Conservation (phyloP, 495 filamentous ascomycete species). For the Aspergillus ostianus region DNA sequence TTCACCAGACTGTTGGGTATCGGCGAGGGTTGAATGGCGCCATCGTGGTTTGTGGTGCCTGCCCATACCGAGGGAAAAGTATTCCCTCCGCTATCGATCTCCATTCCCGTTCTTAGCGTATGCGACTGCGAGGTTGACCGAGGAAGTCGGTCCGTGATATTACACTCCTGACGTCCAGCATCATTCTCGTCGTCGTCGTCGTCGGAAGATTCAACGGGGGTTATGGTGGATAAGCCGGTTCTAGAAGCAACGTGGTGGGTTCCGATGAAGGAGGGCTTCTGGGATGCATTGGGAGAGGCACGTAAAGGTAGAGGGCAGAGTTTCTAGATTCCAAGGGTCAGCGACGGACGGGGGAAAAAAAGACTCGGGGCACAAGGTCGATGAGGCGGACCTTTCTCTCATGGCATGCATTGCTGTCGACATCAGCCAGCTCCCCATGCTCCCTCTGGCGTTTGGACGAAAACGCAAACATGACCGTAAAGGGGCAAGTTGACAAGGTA, state of each 20-base stretch:
- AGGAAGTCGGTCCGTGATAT: not conserved
- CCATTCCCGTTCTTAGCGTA: constrained; percentile 28
- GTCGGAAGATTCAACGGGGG: constrained; percentile 43
- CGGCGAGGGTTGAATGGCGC: constrained; percentile 52
- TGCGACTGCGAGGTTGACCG: constrained; percentile 1
- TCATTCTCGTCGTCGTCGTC: constrained; percentile 25
- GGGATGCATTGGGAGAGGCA: constrained; percentile 25
- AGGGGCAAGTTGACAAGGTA: not conserved
- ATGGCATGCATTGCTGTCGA: constrained; percentile 13
- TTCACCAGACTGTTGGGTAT: constrained; percentile 38
- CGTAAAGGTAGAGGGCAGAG: constrained; percentile 36
- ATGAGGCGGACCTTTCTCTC: constrained; percentile 23
- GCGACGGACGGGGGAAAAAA: not conserved
- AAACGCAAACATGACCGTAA: constrained; percentile 21
- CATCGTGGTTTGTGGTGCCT: constrained; percentile 26
- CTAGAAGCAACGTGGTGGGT: constrained; percentile 16
- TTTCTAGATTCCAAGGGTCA: constrained; percentile 26
- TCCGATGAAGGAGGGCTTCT: constrained; percentile 18
- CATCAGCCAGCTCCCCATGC: constrained; percentile 16
- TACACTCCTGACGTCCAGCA: constrained; percentile 12
- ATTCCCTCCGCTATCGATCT: constrained; percentile 56
- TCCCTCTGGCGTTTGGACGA: constrained; percentile 25
- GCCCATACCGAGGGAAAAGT: constrained; percentile 31
- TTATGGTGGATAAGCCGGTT: constrained; percentile 31
- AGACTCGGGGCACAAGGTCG: not conserved